Percentiles rank a stretch among this genome's conserved stretches.
These are phyloP conservation scores for Skeletonema grethae DNA, from an alignment of 108 stramenopile species.

Conservation along the genomic window DNA sequence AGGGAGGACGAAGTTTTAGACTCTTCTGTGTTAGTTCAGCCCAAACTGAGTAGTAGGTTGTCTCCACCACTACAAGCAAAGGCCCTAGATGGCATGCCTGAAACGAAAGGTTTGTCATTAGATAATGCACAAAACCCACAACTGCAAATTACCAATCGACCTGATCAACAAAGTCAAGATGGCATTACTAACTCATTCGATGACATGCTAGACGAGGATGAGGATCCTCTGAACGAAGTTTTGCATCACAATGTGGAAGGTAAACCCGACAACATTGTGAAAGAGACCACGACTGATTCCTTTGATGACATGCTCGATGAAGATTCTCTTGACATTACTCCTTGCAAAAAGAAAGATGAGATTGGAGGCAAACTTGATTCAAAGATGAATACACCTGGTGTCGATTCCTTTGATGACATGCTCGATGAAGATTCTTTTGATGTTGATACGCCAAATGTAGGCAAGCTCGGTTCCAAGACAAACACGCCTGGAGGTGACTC, in stretches of 20 bases:
- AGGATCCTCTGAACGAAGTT: neutral
- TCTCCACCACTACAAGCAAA: neutral
- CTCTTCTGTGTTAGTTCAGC: neutral
- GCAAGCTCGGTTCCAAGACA: neutral
- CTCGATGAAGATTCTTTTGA: conserved; percentile 2
- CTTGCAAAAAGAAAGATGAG: neutral
- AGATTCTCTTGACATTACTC: neutral
- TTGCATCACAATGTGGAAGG: neutral
- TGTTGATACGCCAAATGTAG: neutral
- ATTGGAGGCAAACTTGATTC: neutral
- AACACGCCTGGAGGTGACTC: conserved; percentile 8
- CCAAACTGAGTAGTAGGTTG: neutral
- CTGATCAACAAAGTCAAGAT: neutral
- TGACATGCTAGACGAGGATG: conserved; percentile 1
- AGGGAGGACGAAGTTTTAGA: neutral
- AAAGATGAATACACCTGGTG: neutral
- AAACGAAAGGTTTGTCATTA: neutral
- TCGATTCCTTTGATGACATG: neutral
- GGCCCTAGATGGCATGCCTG: neutral
- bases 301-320: conserved; percentile 10
- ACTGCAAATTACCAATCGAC: neutral
- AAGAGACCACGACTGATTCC: neutral
- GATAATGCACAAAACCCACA: neutral
- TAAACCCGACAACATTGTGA: neutral
- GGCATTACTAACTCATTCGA: neutral